Conservation (phyloP, 257 asterid genomes). For the Verbascum thapsus region DNA sequence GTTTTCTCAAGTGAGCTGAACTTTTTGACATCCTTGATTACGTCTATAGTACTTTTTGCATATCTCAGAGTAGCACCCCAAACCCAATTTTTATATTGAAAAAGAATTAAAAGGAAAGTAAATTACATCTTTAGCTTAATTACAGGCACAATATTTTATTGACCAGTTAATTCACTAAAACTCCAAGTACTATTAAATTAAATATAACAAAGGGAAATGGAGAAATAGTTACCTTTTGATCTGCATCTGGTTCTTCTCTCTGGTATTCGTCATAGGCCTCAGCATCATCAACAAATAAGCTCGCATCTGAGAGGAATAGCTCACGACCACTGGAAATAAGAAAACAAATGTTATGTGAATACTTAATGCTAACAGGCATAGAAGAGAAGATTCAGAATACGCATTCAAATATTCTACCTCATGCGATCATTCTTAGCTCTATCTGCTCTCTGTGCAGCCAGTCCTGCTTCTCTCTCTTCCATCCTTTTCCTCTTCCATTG, state of each 20-base stretch:
- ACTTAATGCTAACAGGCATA: constrained; percentile 5
- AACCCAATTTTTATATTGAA: too few relatives aligned
- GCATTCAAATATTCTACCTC: constrained; percentile 53
- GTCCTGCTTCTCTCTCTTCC: constrained; percentile 77
- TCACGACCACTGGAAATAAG: constrained; percentile 52
- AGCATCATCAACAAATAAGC: constrained; percentile 58
- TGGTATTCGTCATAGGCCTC: constrained; percentile 50
- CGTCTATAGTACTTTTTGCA: too few relatives aligned
- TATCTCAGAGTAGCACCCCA: too few relatives aligned
- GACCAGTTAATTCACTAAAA: too few relatives aligned
- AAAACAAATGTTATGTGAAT: constrained; percentile 17
- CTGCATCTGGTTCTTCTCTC: background rate
- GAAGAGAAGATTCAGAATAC: constrained; percentile 1
- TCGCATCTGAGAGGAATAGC: constrained; percentile 55
- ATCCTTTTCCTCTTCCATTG: constrained; percentile 85
- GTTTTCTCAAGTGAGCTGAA: too few relatives aligned
- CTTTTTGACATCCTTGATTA: too few relatives aligned
- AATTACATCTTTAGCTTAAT: too few relatives aligned
- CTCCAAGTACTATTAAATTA: too few relatives aligned
- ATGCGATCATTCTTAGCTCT: constrained; percentile 97
- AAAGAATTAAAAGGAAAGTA: too few relatives aligned
- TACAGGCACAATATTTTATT: too few relatives aligned
- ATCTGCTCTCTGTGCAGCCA: constrained; percentile 88
- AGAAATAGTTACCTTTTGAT: background rate
- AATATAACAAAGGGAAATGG: background rate